Evolutionary conservation across 805 yeast genomes (phyloP), one percentile per base, ranked within the genome.

Genomic region (Barnettozyma pratensis): DNA sequence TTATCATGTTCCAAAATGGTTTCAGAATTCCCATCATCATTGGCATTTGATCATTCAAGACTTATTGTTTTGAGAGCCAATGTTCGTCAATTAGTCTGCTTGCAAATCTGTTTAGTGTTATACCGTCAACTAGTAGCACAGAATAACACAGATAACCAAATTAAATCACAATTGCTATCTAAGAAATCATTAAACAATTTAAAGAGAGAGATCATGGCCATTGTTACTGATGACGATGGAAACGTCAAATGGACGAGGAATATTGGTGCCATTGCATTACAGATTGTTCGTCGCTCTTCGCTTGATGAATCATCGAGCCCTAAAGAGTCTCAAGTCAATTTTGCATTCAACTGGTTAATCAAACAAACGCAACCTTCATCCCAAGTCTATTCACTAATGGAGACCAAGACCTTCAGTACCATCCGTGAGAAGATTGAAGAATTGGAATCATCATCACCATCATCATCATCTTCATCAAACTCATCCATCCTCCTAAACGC

Each of bases 211-310:
- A 78, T 89, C 39, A 68, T 86, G 46, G 85, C 91, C 32, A 85
- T 88, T 41, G 88, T 88, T 14, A 80, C 89, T 34, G 96, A 88
- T 66, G 88, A 85, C 50, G 85, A 83, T 58, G 96, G 96, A 2
- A 87, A 86, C 63, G 80, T 87, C 50, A 87, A 90, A 69, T 88
- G 96, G 96, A 88, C 96, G 1, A 79, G 87, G 60, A 88, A 88
- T 64, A 78, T 87, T 28, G 76, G 80, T 54, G 73, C 85, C 12
- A 79, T 89, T 53, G 78, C 92, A 5, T 73, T 88, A 51, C 95
- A 85, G 61, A 60, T 85, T 43, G 76, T 77, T 34, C 76, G 77
- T 55, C 69, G 67, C 45, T 42, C 54, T 10, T 40, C 63, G 40
- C 51, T 63, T 6, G 57, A 66, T 46, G 43, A 60, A 57, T 34